Conservation (phyloP, 345 rosid genomes). For the Carallia pectinifolia region DNA sequence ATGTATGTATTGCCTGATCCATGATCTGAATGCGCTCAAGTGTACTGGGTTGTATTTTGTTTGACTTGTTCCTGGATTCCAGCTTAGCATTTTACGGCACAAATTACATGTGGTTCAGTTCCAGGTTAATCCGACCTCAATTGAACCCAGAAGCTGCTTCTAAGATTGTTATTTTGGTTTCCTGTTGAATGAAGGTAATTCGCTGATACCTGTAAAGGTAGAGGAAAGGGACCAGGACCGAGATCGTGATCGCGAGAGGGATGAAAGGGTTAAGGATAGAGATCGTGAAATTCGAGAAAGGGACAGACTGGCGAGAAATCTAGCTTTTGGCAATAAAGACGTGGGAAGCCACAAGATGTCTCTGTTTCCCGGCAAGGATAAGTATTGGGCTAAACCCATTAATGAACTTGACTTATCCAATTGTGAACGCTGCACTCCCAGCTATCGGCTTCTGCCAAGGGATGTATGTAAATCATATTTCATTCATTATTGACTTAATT, state of each 20-base stretch:
- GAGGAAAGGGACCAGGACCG: constrained; percentile 76
- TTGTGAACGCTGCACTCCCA: constrained; percentile 96
- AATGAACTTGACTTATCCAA: constrained; percentile 93
- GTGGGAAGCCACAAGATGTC: constrained; percentile 52
- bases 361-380: constrained; percentile 63
- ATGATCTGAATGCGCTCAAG: no score
- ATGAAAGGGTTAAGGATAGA: constrained; percentile 63
- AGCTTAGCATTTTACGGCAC: no score
- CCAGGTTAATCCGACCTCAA: constrained; percentile 4
- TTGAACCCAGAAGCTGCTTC: constrained; percentile 1
- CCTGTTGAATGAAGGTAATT: constrained; percentile 65
- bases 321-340: constrained; percentile 49
- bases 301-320: constrained; percentile 71
- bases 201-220: constrained; percentile 60
- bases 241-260: constrained; percentile 46
- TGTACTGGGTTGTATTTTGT: no score
- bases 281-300: constrained; percentile 68
- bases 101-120: not conserved
- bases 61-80: no score
- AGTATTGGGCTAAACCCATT: constrained; percentile 77
- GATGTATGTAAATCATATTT: constrained; percentile 44
- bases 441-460: constrained; percentile 92
- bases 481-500: constrained; percentile 3
- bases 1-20: no score
- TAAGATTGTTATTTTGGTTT: constrained; percentile 39